phyloP scores from a whole-genome alignment of 192 early-diverging fungal species.

The Jimgerdemannia flammicorona region DNA sequence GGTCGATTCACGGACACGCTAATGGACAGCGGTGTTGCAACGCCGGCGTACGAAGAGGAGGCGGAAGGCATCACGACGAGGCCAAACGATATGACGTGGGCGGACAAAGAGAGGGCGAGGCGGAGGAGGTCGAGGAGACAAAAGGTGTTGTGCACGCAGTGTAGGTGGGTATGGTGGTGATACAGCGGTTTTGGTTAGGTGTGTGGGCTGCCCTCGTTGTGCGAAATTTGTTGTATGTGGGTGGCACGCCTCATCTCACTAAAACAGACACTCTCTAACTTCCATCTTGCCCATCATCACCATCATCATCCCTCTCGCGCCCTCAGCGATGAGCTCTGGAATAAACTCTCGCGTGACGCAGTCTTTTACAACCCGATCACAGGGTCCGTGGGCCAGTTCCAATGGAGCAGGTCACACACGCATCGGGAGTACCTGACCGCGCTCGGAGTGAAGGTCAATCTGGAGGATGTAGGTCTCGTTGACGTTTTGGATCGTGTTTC shows the following conservation, averaged over 20 bases:
- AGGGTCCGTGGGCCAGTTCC: slow-evolving; percentile 36
- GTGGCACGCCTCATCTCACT: neutral
- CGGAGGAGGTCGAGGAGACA: neutral
- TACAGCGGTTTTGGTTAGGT: neutral
- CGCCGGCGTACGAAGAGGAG: neutral
- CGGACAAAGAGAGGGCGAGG: neutral
- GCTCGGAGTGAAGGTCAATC: slow-evolving; percentile 27
- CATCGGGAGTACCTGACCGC: slow-evolving; percentile 27
- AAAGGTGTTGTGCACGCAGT: neutral
- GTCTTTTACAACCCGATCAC: slow-evolving; percentile 37
- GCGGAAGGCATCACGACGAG: neutral
- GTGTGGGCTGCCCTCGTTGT: neutral
- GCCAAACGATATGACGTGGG: neutral
- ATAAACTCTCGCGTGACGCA: slow-evolving; percentile 29
- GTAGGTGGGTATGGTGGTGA: neutral
- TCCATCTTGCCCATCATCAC: neutral
- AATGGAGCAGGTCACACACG: slow-evolving; percentile 33
- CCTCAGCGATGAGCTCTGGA: slow-evolving; percentile 27
- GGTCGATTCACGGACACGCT: neutral
- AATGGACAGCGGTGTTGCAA: neutral
- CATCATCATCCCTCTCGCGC: neutral
- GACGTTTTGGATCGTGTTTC: neutral
- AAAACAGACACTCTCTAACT: neutral
- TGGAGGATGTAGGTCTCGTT: slow-evolving; percentile 13
- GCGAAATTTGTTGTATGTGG: neutral